These are phyloP conservation scores for Hirschfeldia incana DNA, from an alignment of 345 rosid species.

Conservation along the genomic window DNA sequence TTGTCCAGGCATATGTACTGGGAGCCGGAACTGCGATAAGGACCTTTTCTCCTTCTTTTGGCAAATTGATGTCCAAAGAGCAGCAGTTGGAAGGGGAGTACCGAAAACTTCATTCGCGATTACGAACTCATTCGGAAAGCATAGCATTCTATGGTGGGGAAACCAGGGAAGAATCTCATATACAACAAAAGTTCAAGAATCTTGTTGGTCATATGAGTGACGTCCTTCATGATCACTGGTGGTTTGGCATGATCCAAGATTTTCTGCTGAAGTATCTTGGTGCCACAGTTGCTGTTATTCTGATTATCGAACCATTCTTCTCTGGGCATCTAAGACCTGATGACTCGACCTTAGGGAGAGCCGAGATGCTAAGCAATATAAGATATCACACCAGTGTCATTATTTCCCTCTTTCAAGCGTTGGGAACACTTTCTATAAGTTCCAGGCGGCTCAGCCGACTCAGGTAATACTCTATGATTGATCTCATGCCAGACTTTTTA, in stretches of 20 bases:
- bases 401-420: conserved; percentile 79
- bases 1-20: conserved; percentile 77
- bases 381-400: conserved; percentile 98
- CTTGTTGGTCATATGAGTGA: conserved; percentile 70
- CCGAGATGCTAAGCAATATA: conserved; percentile 95
- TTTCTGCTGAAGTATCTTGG: conserved; percentile 95
- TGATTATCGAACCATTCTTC: conserved; percentile 97
- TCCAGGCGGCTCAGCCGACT: conserved; percentile 90
- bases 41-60: conserved; percentile 94
- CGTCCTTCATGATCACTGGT: conserved; percentile 96
- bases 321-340: conserved; percentile 90
- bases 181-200: conserved; percentile 76
- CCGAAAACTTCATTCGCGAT: conserved; percentile 90
- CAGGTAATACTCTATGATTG: conserved; percentile 57
- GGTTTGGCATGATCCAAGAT: conserved; percentile 99
- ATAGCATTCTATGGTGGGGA: conserved; percentile 99
- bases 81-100: conserved; percentile 99
- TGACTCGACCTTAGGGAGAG: conserved; percentile 87
- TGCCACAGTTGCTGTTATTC: conserved; percentile 89
- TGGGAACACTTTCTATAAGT: conserved; percentile 93
- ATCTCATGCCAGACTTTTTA: conserved; percentile 14
- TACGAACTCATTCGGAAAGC: conserved; percentile 98
- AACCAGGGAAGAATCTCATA: conserved; percentile 82
- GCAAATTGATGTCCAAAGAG: conserved; percentile 86
- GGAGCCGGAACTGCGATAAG: conserved; percentile 87